A percentile compares a stretch with the other conserved stretches of the same genome.
Evolutionary conservation across 208 protist genomes (phyloP).

Genomic region (Porcisia hertigi): DNA sequence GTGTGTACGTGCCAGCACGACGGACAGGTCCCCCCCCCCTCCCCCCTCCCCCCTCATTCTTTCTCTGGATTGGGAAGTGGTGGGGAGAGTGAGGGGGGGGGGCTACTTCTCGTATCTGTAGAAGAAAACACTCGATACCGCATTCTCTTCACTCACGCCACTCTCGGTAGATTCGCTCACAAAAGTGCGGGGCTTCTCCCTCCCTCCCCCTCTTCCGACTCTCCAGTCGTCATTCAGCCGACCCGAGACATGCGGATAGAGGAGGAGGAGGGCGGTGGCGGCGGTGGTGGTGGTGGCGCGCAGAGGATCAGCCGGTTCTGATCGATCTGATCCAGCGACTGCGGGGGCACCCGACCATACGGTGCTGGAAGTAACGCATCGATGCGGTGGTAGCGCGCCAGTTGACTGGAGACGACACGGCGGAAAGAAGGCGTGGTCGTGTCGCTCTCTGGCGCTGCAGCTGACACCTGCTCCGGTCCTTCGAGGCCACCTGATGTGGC

Average conservation of each 20-base stretch:
- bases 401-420: conserved; percentile 10
- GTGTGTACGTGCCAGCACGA: neutral
- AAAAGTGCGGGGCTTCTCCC: too few relatives aligned
- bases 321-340: conserved; percentile 30
- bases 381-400: conserved; percentile 2
- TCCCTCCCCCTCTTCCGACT: neutral
- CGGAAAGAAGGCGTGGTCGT: neutral
- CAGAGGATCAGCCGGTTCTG: conserved; percentile 35
- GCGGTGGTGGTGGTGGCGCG: neutral
- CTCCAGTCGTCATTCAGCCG: neutral
- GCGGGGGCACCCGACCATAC: conserved; percentile 15
- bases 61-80: too few relatives aligned
- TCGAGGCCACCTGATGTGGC: neutral
- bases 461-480: neutral
- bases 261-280: neutral
- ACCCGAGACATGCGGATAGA: neutral
- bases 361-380: conserved; percentile 20
- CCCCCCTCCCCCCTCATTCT: neutral
- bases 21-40: neutral
- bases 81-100: too few relatives aligned
- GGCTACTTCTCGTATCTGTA: too few relatives aligned
- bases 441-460: neutral
- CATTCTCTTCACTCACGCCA: too few relatives aligned
- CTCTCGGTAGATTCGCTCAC: too few relatives aligned
- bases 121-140: too few relatives aligned